Conservation (phyloP, 164 flowering plant genomes). For the Warburgia ugandensis region DNA sequence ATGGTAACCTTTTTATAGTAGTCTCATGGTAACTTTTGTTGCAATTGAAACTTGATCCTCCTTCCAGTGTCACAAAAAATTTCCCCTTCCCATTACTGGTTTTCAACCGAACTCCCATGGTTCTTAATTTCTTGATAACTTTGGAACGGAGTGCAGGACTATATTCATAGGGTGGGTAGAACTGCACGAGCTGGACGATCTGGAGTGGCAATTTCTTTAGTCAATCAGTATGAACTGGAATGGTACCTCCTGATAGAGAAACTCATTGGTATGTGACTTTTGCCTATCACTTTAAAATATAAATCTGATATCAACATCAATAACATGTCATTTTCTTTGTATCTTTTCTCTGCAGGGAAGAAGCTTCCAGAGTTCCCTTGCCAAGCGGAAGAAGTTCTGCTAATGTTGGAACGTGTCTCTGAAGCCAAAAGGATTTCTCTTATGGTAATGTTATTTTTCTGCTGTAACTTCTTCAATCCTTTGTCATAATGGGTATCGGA, state of each 20-base stretch:
- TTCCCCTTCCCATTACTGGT: too few relatives aligned
- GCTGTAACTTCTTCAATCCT: background rate
- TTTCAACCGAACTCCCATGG: too few relatives aligned
- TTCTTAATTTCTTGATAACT: background rate
- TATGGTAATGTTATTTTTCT: constrained; percentile 29
- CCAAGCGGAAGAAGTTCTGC: constrained; percentile 64
- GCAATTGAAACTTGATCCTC: background rate
- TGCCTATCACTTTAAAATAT: too few relatives aligned
- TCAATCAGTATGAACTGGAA: constrained; percentile 82
- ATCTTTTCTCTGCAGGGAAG: constrained; percentile 40
- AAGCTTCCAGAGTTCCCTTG: constrained; percentile 61
- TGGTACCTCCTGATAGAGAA: constrained; percentile 84
- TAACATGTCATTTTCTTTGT: background rate
- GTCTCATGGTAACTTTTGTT: background rate
- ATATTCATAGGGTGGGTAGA: constrained; percentile 96
- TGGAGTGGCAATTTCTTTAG: constrained; percentile 84
- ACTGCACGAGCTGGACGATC: constrained; percentile 97
- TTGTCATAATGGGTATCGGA: too few relatives aligned
- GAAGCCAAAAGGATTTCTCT: constrained; percentile 72
- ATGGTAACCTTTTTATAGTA: background rate
- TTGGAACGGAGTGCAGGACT: constrained; percentile 56
- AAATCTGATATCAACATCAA: background rate
- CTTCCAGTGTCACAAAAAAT: too few relatives aligned
- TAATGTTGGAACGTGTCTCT: constrained; percentile 51
- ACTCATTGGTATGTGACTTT: constrained; percentile 44